A percentile compares a stretch with the other conserved stretches of the same genome.
Evolutionary conservation across 331 rosid species (phyloP).

Genomic region (Phaseolus coccineus): DNA sequence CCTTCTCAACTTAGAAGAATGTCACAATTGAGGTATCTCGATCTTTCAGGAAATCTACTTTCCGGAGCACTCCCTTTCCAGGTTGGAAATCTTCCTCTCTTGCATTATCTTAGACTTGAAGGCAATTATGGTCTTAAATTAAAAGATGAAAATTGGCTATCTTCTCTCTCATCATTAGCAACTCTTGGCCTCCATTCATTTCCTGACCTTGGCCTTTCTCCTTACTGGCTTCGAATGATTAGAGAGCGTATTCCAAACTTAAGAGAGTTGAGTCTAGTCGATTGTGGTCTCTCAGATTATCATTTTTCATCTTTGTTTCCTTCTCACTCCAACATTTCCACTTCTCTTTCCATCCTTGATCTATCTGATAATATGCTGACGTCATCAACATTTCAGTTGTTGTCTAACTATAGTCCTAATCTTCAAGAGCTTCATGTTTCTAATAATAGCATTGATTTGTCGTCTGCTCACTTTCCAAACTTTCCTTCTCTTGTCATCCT

Average conservation of each 20-base stretch:
- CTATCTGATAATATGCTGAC: neutral
- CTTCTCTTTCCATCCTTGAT: neutral
- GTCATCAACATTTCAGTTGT: neutral
- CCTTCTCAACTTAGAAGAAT: neutral
- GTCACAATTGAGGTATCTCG: neutral
- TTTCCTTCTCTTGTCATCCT: neutral
- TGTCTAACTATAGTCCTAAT: neutral
- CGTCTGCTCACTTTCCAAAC: neutral
- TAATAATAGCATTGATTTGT: neutral
- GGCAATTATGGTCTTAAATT: neutral
- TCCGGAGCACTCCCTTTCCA: conserved; percentile 6
- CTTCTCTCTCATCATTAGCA: conserved; percentile 14
- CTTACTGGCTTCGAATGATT: neutral
- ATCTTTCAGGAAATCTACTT: neutral
- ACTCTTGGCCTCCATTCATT: neutral
- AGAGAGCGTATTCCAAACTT: conserved; percentile 10
- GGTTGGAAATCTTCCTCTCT: neutral
- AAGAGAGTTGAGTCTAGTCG: fast-evolving
- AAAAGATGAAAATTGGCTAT: conserved; percentile 10
- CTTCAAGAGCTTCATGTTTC: neutral
- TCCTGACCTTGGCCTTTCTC: neutral
- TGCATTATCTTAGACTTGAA: neutral
- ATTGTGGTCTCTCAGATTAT: neutral
- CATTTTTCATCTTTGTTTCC: neutral
- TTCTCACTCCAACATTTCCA: neutral